These are phyloP conservation scores for Melaleuca alternifolia DNA, from an alignment of 345 rosid species.

Conservation along the genomic window DNA sequence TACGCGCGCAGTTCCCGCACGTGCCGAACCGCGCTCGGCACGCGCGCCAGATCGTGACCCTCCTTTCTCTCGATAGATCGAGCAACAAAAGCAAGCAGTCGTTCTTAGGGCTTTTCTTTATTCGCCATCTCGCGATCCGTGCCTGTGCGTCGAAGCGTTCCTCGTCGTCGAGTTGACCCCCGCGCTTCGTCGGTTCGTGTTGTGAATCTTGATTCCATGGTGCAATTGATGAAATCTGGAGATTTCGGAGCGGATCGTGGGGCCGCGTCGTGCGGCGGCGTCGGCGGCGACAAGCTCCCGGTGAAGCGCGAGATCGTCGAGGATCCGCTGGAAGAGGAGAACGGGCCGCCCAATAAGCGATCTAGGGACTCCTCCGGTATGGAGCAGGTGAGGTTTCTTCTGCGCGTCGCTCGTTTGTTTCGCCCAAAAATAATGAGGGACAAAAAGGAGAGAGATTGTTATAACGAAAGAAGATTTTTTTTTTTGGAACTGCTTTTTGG, in stretches of 20 bases:
- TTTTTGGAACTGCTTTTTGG: background rate
- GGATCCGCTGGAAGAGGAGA: conserved; percentile 62
- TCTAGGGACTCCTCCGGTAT: conserved; percentile 37
- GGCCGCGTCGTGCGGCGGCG: conserved; percentile 22
- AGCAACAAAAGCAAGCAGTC: background rate
- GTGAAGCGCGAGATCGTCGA: conserved; percentile 91
- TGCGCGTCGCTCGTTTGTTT: background rate
- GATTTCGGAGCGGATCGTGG: conserved; percentile 11
- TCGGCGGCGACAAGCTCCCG: conserved; percentile 44
- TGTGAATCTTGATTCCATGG: conserved; percentile 32
- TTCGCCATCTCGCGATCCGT: background rate
- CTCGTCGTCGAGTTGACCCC: background rate
- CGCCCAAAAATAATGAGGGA: background rate
- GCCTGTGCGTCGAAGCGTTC: background rate
- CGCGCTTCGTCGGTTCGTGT: background rate
- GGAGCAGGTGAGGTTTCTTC: conserved; percentile 15
- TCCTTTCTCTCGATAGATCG: background rate
- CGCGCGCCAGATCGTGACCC: background rate
- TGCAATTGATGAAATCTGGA: conserved; percentile 72
- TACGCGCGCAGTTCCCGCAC: background rate
- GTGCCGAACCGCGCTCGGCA: background rate
- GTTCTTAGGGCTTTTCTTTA: background rate
- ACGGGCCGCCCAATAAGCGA: conserved; percentile 65
- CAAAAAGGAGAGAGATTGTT: background rate
- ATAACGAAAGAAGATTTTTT: background rate